phyloP scores from a whole-genome alignment of 2,329 filamentous ascomycete species.

The Ceratocystis huliohia region DNA sequence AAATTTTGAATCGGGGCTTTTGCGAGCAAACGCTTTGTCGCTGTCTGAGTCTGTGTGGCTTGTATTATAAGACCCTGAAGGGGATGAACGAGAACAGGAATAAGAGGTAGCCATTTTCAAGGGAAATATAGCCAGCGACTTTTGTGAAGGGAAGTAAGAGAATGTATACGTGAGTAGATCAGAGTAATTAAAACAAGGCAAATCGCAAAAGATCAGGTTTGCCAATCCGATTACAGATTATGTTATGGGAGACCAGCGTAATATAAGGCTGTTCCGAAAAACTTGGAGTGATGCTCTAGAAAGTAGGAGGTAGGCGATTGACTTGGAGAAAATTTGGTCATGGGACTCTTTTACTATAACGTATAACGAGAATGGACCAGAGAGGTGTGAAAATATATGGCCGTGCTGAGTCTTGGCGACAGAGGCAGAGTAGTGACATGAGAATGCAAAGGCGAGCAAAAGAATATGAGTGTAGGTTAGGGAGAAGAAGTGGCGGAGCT shows the following conservation, averaged over 20 bases:
- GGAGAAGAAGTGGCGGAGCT: neutral
- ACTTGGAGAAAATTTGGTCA: constrained; percentile 12
- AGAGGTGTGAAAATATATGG: neutral
- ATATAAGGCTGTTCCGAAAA: neutral
- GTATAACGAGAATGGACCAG: neutral
- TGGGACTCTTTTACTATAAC: neutral
- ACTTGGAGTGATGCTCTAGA: neutral
- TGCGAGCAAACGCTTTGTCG: constrained; percentile 17
- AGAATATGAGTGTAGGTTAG: too few species aligned
- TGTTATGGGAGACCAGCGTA: neutral
- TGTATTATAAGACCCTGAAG: constrained; percentile 12
- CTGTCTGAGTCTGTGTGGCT: constrained; percentile 17
- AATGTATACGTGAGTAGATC: neutral
- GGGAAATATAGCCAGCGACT: neutral
- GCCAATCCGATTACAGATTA: neutral
- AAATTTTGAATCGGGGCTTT: constrained; percentile 12
- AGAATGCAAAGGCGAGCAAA: too few species aligned
- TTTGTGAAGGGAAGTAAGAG: neutral
- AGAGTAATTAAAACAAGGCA: neutral
- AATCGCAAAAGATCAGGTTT: neutral
- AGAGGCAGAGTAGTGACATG: neutral
- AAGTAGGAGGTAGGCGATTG: neutral
- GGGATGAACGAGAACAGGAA: constrained; percentile 14
- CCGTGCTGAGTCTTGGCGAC: neutral
- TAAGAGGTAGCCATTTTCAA: constrained; percentile 15